A percentile compares a stretch with the other conserved stretches of the same genome.
phyloP scores from a whole-genome alignment of 2,329 filamentous ascomycete species.

The Neurospora sp. region DNA sequence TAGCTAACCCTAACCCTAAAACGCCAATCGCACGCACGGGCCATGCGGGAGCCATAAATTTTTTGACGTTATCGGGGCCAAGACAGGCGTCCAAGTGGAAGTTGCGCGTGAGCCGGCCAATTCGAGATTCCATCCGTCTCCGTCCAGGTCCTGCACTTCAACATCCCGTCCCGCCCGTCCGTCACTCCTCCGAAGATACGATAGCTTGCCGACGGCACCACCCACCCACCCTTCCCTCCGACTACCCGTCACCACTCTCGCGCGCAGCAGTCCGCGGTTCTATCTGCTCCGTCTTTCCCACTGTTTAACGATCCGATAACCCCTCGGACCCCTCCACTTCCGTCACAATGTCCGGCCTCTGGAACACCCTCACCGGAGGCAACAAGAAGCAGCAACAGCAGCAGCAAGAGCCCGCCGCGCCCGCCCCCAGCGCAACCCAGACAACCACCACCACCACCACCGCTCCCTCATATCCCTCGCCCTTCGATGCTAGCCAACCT shows the following conservation, averaged over 20 bases:
- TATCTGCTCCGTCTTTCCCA: background rate
- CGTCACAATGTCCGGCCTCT: slow-evolving; percentile 41
- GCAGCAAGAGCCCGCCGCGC: slow-evolving; percentile 30
- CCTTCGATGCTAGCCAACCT: slow-evolving; percentile 62
- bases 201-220: background rate
- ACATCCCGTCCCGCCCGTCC: background rate
- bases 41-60: background rate
- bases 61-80: background rate
- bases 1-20: too few species aligned
- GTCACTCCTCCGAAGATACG: background rate
- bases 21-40: background rate
- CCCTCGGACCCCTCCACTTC: background rate
- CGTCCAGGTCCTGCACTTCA: background rate
- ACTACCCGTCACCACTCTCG: background rate
- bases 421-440: slow-evolving; percentile 32
- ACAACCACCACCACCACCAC: slow-evolving; percentile 2
- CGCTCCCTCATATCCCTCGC: slow-evolving; percentile 39
- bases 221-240: background rate
- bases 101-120: background rate
- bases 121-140: background rate
- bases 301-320: background rate
- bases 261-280: background rate
- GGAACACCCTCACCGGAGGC: slow-evolving; percentile 52
- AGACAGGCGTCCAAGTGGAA: background rate
- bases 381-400: slow-evolving; percentile 21